Evolutionary conservation across 2,329 filamentous ascomycete genomes (phyloP), one percentile per base, ranked within the genome.

Genomic region (Alternaria angustiovoidea): DNA sequence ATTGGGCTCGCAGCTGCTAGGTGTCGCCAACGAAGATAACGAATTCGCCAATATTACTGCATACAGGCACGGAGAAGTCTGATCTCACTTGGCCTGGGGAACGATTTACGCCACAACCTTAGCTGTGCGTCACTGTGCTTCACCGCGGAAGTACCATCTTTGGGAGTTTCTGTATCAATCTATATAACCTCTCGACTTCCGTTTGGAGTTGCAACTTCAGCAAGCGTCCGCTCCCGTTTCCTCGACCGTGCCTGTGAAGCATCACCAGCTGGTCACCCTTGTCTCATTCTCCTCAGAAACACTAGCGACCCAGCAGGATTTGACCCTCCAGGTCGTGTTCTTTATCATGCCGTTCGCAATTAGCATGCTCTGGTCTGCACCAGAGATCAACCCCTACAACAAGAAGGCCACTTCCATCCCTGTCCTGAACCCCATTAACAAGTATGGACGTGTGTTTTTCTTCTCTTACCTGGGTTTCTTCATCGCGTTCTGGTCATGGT

Each of bases 391-490:
- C 77, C 92, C 93, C 9, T 86, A 93, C 81, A 97, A 90, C 81
- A 85, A 86, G 59, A 97, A 97, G 78, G 93, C 93, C 54, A 88
- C 86, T 61, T 91, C 91, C 0, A 87, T 97, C 47, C 93, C 93
- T 0, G 77, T 92, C 22, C 81, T 97, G 63, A 96, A 96, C 76
- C 87, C 90, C 0, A 75, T 94, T 70, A 86, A 96, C 76, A 82
- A 88, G 69, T 93, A 97, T 82, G 93, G 93, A 38, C 86, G 93
- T 7, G 93, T 95, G 0, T 96, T 96, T 79, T 93, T 94, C 83
- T 96, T 96, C 81, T 91, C 91, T 1, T 95, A 91, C 88, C 85
- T 93, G 48, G 91, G 91, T 2, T 95, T 95, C 79, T 89, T 95
- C 85, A 86, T 94, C 54, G 90, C 91, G 7, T 97, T 96, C 80